phyloP scores from a whole-genome alignment of 495 filamentous ascomycete genomes.

The Aspergillus mulundensis region DNA sequence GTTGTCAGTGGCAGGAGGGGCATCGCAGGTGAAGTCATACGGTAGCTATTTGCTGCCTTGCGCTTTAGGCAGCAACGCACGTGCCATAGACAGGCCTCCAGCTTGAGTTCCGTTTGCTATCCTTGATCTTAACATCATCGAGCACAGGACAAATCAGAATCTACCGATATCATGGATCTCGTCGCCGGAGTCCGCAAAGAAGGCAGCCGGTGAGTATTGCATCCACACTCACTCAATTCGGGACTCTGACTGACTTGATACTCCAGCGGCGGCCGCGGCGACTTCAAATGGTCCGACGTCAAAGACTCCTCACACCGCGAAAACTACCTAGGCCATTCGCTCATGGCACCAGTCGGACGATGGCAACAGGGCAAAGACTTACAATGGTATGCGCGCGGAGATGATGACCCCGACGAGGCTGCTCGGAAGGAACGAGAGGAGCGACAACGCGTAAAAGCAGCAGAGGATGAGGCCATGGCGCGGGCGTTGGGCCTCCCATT shows the following conservation, averaged over 20 bases:
- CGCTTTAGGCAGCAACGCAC: constrained; percentile 23
- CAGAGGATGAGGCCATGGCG: constrained; percentile 85
- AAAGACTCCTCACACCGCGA: constrained; percentile 82
- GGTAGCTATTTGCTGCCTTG: constrained; percentile 15
- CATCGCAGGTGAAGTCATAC: constrained; percentile 19
- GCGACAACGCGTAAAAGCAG: constrained; percentile 78
- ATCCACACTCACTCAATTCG: neutral
- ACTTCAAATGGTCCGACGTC: constrained; percentile 97
- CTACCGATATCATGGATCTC: constrained; percentile 69
- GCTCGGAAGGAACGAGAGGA: constrained; percentile 65
- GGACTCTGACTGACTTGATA: neutral
- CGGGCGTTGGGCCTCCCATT: constrained; percentile 75
- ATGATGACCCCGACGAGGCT: constrained; percentile 54
- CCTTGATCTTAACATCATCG: neutral
- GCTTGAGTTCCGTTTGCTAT: neutral
- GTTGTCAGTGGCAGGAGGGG: neutral
- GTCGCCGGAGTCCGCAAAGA: constrained; percentile 88
- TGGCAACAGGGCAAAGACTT: constrained; percentile 92
- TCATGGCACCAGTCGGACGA: constrained; percentile 92
- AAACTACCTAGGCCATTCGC: constrained; percentile 93
- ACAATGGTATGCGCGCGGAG: constrained; percentile 79
- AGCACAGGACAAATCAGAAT: neutral
- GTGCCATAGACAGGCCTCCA: constrained; percentile 16
- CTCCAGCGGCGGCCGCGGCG: constrained; percentile 76
- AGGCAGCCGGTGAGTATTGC: constrained; percentile 63